A percentile compares a stretch with the other conserved stretches of the same genome.
These are phyloP conservation scores for Trichoderma brevicompactum DNA, from an alignment of 2,329 filamentous ascomycete genomes.

Conservation along the genomic window DNA sequence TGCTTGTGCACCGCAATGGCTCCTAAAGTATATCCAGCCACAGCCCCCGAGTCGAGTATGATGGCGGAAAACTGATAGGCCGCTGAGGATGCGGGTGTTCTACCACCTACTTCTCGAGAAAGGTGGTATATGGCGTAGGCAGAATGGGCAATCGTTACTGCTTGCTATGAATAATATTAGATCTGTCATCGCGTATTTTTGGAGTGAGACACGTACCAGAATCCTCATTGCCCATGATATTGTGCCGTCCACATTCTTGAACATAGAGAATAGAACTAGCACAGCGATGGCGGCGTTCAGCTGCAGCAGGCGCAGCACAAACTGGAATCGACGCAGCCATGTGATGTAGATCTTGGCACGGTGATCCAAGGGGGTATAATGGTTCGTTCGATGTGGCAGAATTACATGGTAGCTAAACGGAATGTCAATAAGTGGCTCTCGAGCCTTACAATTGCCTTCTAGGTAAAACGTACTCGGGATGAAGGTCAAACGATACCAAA, in stretches of 20 bases:
- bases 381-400: slow-evolving; percentile 63
- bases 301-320: slow-evolving; percentile 68
- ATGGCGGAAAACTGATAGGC: slow-evolving; percentile 88
- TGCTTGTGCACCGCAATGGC: slow-evolving; percentile 52
- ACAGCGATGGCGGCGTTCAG: slow-evolving; percentile 72
- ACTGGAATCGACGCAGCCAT: slow-evolving; percentile 68
- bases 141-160: slow-evolving; percentile 71
- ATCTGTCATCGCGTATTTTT: background rate
- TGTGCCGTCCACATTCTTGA: slow-evolving; percentile 67
- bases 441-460: background rate
- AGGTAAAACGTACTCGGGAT: slow-evolving; percentile 74
- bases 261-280: slow-evolving; percentile 75
- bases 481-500: slow-evolving; percentile 78
- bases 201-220: slow-evolving; percentile 56
- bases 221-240: slow-evolving; percentile 78
- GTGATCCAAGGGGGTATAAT: slow-evolving; percentile 68
- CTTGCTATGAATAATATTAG: slow-evolving; percentile 60
- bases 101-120: slow-evolving; percentile 67
- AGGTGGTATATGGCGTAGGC: slow-evolving; percentile 84
- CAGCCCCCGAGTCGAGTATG: slow-evolving; percentile 66
- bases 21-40: slow-evolving; percentile 62
- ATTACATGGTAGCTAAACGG: slow-evolving; percentile 61
- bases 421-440: slow-evolving; percentile 27
- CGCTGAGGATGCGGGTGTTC: slow-evolving; percentile 78
- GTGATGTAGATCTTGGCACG: slow-evolving; percentile 74